Conservation (phyloP, 805 yeast species). For the Myxozyma nipponensis region DNA sequence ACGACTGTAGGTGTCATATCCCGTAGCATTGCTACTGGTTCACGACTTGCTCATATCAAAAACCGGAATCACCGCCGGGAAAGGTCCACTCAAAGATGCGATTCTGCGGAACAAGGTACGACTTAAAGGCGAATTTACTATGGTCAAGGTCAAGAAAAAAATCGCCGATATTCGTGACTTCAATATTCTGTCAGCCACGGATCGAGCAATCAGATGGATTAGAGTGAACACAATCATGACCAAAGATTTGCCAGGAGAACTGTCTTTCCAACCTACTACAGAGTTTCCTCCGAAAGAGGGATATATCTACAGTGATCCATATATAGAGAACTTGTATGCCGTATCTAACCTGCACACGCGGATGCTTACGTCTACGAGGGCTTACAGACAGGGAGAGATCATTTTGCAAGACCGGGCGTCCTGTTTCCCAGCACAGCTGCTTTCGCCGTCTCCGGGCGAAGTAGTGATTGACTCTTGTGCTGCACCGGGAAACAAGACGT, state of each 20-base stretch:
- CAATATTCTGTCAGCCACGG: constrained; percentile 11
- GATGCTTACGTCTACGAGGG: constrained; percentile 59
- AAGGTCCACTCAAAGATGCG: constrained; percentile 79
- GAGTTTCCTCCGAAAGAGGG: constrained; percentile 43
- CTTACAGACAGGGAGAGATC: constrained; percentile 69
- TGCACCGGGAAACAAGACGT: constrained; percentile 98
- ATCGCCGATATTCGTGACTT: constrained; percentile 46
- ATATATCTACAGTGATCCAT: constrained; percentile 64
- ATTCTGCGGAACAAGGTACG: constrained; percentile 75
- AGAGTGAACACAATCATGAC: constrained; percentile 58
- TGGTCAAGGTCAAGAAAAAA: constrained; percentile 67
- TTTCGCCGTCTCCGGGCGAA: constrained; percentile 59
- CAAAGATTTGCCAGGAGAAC: constrained; percentile 27
- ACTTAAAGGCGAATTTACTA: constrained; percentile 74
- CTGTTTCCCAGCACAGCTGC: constrained; percentile 88
- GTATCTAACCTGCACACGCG: constrained; percentile 61
- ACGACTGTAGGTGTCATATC: constrained; percentile 45
- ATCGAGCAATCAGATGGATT: constrained; percentile 45
- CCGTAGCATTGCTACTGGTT: constrained; percentile 59
- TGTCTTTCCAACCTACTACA: constrained; percentile 13
- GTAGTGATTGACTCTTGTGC: constrained; percentile 88
- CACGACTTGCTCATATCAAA: constrained; percentile 78
- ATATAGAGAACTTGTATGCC: constrained; percentile 75
- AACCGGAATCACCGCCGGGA: constrained; percentile 82
- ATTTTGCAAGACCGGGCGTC: constrained; percentile 96